These are phyloP conservation scores for Coprinopsis sp. DNA, from an alignment of 768 basidiomycete genomes.

Conservation along the genomic window DNA sequence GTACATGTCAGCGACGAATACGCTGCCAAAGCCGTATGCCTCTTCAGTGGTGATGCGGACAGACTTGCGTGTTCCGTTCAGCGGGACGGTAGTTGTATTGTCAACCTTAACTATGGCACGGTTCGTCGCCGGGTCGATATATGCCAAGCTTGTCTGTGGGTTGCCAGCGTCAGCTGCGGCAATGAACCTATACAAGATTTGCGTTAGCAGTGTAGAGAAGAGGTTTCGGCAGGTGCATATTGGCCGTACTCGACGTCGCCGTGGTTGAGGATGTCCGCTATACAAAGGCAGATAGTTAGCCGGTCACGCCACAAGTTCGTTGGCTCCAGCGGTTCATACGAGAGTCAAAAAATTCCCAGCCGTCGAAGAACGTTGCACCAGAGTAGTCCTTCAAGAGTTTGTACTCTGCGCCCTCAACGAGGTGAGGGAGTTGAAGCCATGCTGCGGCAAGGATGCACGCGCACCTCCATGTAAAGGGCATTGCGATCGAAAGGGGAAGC, in stretches of 20 bases:
- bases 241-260: slow-evolving; percentile 8
- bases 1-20: slow-evolving; percentile 60
- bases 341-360: slow-evolving; percentile 10
- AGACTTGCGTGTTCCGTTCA: slow-evolving; percentile 56
- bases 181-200: slow-evolving; percentile 49
- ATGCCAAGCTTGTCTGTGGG: slow-evolving; percentile 40
- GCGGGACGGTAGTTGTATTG: slow-evolving; percentile 51
- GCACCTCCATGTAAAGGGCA: neutral
- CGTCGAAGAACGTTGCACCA: slow-evolving; percentile 11
- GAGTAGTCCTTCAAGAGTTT: slow-evolving; percentile 7
- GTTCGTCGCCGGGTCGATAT: slow-evolving; percentile 52
- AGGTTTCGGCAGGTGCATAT: too few relatives aligned
- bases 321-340: neutral
- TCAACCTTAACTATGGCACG: slow-evolving; percentile 74
- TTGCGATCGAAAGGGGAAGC: neutral
- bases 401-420: slow-evolving; percentile 2
- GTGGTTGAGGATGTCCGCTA: slow-evolving; percentile 8
- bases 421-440: neutral
- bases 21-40: slow-evolving; percentile 45
- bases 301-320: neutral
- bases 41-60: slow-evolving; percentile 56
- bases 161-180: slow-evolving; percentile 25
- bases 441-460: neutral
- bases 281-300: neutral
- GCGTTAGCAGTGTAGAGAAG: too few relatives aligned